Evolutionary conservation across 78 protist genomes (phyloP).

Genomic region (Anaeramoeba flamelloides): DNA sequence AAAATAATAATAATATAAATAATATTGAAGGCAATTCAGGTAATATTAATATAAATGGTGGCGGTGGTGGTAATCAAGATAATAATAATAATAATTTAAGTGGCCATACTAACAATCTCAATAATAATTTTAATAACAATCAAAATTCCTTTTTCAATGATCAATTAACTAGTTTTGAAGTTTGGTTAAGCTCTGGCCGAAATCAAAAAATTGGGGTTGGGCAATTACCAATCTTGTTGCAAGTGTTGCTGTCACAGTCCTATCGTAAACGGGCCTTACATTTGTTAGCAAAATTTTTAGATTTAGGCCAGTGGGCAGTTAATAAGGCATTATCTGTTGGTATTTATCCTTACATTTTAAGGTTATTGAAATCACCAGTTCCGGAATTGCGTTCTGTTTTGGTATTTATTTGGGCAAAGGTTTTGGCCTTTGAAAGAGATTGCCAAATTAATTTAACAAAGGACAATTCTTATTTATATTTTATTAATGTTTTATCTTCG

Average conservation of each 20-base stretch:
- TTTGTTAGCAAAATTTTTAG: neutral
- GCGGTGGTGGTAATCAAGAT: too few relatives aligned
- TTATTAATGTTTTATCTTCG: neutral
- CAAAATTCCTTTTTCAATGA: neutral
- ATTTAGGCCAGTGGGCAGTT: neutral
- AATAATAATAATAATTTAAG: too few relatives aligned
- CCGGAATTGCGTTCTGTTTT: neutral
- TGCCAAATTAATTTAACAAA: neutral
- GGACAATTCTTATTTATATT: neutral
- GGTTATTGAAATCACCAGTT: neutral
- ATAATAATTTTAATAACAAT: too few relatives aligned
- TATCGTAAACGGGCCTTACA: neutral
- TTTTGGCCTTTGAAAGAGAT: neutral
- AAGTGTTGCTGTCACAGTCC: neutral
- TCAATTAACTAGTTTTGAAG: neutral
- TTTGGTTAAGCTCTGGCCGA: neutral
- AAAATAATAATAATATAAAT: too few relatives aligned
- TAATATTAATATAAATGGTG: too few relatives aligned
- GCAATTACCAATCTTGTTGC: neutral
- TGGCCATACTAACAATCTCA: too few relatives aligned
- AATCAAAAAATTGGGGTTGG: neutral
- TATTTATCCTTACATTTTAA: neutral
- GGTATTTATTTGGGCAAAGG: neutral
- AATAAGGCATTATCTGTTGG: neutral
- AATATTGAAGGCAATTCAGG: too few relatives aligned